Base-by-base conservation (phyloP, 306 rosid species). In the Rubus idaeus region DNA sequence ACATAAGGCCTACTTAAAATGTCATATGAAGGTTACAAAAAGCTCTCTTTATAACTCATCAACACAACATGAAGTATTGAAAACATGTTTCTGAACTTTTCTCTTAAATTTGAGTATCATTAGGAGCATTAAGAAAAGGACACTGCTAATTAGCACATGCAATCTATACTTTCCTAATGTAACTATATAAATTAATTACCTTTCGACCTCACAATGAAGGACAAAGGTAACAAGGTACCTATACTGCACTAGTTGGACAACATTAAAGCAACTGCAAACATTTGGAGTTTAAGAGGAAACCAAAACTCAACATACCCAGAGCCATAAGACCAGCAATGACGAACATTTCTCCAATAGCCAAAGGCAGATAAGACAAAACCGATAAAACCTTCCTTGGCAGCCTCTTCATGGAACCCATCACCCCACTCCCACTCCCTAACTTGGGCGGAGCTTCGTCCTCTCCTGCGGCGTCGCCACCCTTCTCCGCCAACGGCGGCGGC, bases 331-430 rank as follows among this genome's bases (percentile, higher is more conserved):
- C 88, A 71, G 98, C 96, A 81, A 90, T 85, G 17, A 82, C 67
- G 66, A 88, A 95, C 97, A 95, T 95, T 85, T 95, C 97, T 53
- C 95, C 98, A 83, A 95, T 88, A 84, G 98, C 99, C 87, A 95
- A 83, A 49, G 97, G 93, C 80, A 95, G 88, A 87, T 89, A 88
- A 82, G 99, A 87, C 83, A 95, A 81, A 95, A 82, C 70, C 66
- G 81, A 78, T 82, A 95, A 82, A 16, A 85, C 47, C 86, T 75
- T 90, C 69, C 85, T 90, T 5, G 90, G 88, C 23, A 92, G 47
- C 78, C 74, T 82, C 79, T 81, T 95, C 9, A 77, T 76, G 70
- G 80, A n/a, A 76, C 83, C 75, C 86, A 46, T 63, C 71, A 68
- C 46, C 4, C 89, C 81, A 64, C 62, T 83, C 45, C 79, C 84